Evolutionary conservation across 1,284 basidiomycete species (phyloP).

Genomic region (Sphaerobolus stellatus): DNA sequence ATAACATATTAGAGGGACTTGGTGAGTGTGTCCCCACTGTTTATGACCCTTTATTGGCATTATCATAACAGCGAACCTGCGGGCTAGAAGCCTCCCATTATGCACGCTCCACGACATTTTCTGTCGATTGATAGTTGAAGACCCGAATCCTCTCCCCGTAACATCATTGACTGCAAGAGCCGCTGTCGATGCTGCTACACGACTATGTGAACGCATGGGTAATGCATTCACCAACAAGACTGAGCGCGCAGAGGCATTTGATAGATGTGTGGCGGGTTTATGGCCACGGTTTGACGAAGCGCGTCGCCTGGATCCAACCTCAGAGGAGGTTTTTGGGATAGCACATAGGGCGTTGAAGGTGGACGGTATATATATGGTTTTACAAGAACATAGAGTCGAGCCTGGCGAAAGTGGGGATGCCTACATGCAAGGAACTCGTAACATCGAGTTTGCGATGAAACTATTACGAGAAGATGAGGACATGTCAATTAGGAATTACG

Average conservation of each 20-base stretch:
- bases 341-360: background rate
- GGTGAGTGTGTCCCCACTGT: too few species aligned
- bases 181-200: background rate
- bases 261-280: background rate
- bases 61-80: too few species aligned
- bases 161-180: background rate
- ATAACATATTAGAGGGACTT: too few species aligned
- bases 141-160: background rate
- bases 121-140: background rate
- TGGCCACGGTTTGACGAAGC: background rate
- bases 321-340: background rate
- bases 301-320: background rate
- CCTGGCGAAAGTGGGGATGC: background rate
- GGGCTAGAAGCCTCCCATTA: background rate
- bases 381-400: background rate
- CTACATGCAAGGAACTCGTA: background rate
- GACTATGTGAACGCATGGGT: background rate
- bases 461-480: background rate
- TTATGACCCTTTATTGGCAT: too few species aligned
- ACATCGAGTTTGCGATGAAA: background rate
- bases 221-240: background rate
- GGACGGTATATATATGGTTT: background rate
- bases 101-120: background rate
- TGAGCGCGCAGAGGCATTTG: too few species aligned
- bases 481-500: background rate